Evolutionary conservation across 768 basidiomycete species (phyloP), one percentile per base, ranked within the genome.

Genomic region (Collybia mongolica): DNA sequence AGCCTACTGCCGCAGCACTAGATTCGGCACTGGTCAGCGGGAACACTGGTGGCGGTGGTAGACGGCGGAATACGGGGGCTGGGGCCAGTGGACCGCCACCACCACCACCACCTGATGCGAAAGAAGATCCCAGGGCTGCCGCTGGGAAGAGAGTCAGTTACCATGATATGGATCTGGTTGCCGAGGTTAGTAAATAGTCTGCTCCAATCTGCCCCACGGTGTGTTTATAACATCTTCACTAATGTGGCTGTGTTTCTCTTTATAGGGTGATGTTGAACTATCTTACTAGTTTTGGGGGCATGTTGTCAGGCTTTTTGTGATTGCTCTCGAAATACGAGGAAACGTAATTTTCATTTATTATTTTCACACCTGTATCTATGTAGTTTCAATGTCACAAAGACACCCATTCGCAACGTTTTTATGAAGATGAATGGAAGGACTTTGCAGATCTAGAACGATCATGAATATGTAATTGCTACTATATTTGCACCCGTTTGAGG

Each of bases 101-200:
- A 0, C 86, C 90, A 3, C 90, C 91, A 14, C 91, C 92, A 11
- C 84, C 90, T 48, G 89, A 93, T 68, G 90, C 86, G 24, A 92
- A 90, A 69, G 90, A 93, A 67, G 95, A 98, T 66, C 95, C 95
- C 38, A 77, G 95, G 36, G 91, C 95, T 23, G 87, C 89, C 26
- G 89, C 86, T 28, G 91, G 91, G 39, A 88, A 85, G 69, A 83
- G 90, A 67, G 84, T 98, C 48, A 93, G 90, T 71, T 98, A 98
- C 64, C 86, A 93, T 65, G 95, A 98, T 69, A 90, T 97, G 85
- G 95, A 98, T 73, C 73, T 89, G 65, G 90, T 93, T 57, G 90
- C 92, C 23, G 90, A 90, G 76, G 84, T 79, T 47, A 39, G 60
- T 58, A 37, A 51, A 49, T 51, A 53, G 48, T 47, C 41, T 46